Evolutionary conservation across 2,329 filamentous ascomycete species (phyloP), one percentile per base, ranked within the genome.

Genomic region (Alternaria brassicae): DNA sequence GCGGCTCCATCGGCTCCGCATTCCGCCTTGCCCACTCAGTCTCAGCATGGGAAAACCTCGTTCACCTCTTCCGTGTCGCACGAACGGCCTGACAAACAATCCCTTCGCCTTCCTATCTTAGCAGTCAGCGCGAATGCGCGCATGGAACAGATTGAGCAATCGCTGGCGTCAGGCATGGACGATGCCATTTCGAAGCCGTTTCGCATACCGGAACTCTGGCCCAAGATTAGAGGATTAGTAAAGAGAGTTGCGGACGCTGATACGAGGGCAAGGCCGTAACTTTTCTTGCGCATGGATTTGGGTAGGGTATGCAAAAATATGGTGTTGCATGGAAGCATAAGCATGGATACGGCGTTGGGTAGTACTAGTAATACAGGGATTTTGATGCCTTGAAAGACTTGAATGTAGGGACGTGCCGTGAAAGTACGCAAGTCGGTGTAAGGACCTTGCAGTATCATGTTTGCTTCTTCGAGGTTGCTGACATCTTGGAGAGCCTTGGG

Each of bases 71-170:
- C 45, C 15, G n/a, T 30, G 4, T 51, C 52, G 19, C 45, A 50
- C 4, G 27, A 40, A 21, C 34, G 27, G 1, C 9, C 45, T 4
- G 49, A 62, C 1, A 47, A 52, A 9, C 25, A 57, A 4, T 39
- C 13, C 6, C 32, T 55, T 1, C 64, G 69, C 10, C 49, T 76
- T 4, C 72, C 72, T 3, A 71, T 77, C 10, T 58, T 77, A 4
- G 75, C 73, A 10, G 72, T 77, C 3, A 78, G 73, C 40, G 74
- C 75, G 1, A 77, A 78, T 61, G 75, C 73, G 6, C 63, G 75
- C 23, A 69, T 65, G 50, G 72, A 77, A 53, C 75, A 77, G 58
- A 60, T 77, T 3, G 56, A 69, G 9, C 59, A 69, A 25, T 72
- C 73, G 12, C 52, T 76, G 10, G 64, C 63, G 0, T 70, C 72